Percentiles rank a stretch among this genome's conserved stretches.
phyloP scores from a whole-genome alignment of 257 asterid species.

The Euphrasia confusa region DNA sequence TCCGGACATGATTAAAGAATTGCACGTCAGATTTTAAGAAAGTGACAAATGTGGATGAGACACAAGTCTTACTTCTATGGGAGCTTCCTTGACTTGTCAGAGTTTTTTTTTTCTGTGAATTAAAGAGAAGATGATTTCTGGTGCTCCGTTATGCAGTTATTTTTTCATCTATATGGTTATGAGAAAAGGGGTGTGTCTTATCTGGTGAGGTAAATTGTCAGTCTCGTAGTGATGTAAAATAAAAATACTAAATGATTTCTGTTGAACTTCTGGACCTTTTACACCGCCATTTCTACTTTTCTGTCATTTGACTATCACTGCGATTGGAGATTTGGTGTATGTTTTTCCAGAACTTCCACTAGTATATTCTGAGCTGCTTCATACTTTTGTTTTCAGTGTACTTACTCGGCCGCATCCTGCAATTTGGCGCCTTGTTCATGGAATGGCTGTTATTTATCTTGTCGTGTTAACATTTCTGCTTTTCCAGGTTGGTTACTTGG shows the following conservation, averaged over 20 bases:
- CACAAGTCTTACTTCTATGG: not conserved
- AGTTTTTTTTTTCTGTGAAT: not conserved
- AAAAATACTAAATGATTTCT: not conserved
- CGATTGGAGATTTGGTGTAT: conserved; percentile 3
- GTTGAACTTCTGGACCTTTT: not conserved
- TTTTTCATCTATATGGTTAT: too few relatives aligned
- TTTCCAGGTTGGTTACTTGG: conserved; percentile 75
- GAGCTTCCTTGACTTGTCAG: not conserved
- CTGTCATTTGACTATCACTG: not conserved
- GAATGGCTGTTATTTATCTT: conserved; percentile 93
- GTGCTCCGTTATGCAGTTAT: too few relatives aligned
- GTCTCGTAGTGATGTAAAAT: too few relatives aligned
- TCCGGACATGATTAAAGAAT: not conserved
- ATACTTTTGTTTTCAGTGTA: conserved; percentile 50
- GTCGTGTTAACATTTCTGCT: conserved; percentile 87
- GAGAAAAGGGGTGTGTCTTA: too few relatives aligned
- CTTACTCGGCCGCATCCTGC: conserved; percentile 98
- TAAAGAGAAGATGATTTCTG: not conserved
- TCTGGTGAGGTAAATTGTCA: too few relatives aligned
- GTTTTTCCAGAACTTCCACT: not conserved
- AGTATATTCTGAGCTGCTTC: conserved; percentile 13
- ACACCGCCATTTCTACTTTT: too few relatives aligned
- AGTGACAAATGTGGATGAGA: conserved; percentile 5
- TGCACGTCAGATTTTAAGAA: not conserved
- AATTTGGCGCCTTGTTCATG: conserved; percentile 97